Percentiles rank a stretch among this genome's conserved stretches.
phyloP scores from a whole-genome alignment of 345 rosid species.

The Euphorbia tirucalli region DNA sequence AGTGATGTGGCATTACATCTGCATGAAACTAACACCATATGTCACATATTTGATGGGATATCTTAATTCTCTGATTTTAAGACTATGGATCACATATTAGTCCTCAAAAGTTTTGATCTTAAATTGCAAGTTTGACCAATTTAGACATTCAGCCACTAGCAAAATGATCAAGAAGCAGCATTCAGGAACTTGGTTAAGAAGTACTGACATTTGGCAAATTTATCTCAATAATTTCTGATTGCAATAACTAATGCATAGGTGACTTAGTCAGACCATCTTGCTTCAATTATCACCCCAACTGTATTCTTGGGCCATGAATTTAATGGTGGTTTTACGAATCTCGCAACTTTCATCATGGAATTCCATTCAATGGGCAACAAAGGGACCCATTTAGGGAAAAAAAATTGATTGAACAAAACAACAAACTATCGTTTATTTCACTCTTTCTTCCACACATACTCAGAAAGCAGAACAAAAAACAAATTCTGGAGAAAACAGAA shows the following conservation, averaged over 20 bases:
- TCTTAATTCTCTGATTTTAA: too few relatives aligned
- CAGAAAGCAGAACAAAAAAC: too few relatives aligned
- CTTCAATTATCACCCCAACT: not conserved
- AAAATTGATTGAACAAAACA: conserved; percentile 9
- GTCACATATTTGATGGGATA: too few relatives aligned
- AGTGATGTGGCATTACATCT: too few relatives aligned
- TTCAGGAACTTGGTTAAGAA: not conserved
- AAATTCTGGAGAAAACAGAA: conserved; percentile 2
- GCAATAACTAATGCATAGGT: not conserved
- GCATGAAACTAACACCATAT: too few relatives aligned
- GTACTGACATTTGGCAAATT: not conserved
- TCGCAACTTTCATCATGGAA: not conserved
- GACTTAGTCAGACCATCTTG: not conserved
- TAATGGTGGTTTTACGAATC: not conserved
- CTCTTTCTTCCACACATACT: conserved; percentile 2
- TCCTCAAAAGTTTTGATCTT: not conserved
- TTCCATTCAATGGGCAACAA: conserved; percentile 3
- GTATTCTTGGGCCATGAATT: not conserved
- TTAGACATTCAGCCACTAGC: not conserved
- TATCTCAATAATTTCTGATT: not conserved
- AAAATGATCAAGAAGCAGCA: not conserved
- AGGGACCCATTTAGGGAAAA: conserved; percentile 12
- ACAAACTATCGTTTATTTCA: not conserved
- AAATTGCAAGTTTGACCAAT: too few relatives aligned
- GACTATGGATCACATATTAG: too few relatives aligned